Base-by-base conservation (phyloP, 768 basidiomycete genomes). In the Chalciporus sphaerocephalus region DNA sequence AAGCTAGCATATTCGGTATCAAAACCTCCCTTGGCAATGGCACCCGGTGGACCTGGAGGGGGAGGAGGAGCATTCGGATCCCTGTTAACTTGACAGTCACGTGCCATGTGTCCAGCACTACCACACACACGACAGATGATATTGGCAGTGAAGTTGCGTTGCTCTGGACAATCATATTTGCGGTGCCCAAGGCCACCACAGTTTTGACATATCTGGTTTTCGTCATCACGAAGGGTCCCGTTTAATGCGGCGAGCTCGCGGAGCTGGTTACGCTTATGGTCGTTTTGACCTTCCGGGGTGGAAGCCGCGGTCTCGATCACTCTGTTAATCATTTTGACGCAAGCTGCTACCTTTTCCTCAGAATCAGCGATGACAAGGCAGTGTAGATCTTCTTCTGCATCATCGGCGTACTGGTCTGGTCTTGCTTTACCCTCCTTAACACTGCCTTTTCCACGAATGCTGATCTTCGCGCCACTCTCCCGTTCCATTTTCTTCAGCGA, bases 401-500 rank as follows among this genome's bases (percentile, higher is more conserved):
- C 96, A 59, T 92, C 92, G 13, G 92, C 91, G 61, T 79, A 94
- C 60, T 90, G 90, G 66, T 95, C 94, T 41, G 92, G 90, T 53
- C 94, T 77, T 35, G 91, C 90, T 70, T 99, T 99, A 49, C 96
- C 96, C 70, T 98, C 96, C 69, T 99, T 99, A 33, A 98, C 93
- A 64, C 90, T 92, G 32, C 96, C 96, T 69, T 98, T 98, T 45
- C 96, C 96, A 51, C 96, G 81, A 53, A 99, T 99, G 56, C 88
- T 92, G 59, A 99, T 99, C 70, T 98, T 98, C 6, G 96, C 96
- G 25, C 96, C 96, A 60, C 88, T 92, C 59, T 97, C 92, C 47
- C 90, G 77, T 68, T 99, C 96, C 96, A 99, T 99, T 70, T 92
- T 94, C 79, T 99, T 99, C 77, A 98, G 72, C 72, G 94, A 94